Evolutionary conservation across 1,284 basidiomycete genomes (phyloP).

Genomic region (Ganoderma meredithae): DNA sequence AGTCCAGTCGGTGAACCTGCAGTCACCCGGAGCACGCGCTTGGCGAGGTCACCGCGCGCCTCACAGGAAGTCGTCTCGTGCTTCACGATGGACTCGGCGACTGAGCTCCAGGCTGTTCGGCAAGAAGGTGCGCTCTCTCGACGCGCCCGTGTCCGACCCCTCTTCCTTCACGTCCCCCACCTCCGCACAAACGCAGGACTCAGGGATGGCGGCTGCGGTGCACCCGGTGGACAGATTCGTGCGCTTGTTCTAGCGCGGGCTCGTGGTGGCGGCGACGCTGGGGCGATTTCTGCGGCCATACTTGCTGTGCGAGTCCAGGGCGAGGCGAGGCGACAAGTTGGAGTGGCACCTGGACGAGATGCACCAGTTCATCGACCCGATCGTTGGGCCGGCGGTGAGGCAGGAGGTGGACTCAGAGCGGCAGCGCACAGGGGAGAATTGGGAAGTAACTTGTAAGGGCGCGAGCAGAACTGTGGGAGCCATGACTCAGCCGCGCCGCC

Average conservation of each 20-base stretch:
- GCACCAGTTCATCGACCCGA: conserved; percentile 58
- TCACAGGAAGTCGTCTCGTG: conserved; percentile 47
- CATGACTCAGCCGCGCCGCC: no score
- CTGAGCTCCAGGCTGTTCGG: conserved; percentile 48
- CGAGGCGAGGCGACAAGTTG: conserved; percentile 48
- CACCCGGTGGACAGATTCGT: conserved; percentile 43
- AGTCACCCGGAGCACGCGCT: conserved; percentile 42
- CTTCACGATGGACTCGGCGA: conserved; percentile 49
- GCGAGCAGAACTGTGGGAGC: no score
- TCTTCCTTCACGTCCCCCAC: neutral
- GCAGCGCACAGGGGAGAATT: conserved; percentile 1
- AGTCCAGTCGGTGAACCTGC: no score
- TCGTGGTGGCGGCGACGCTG: conserved; percentile 48
- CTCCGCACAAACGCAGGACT: no score
- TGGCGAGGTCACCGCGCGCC: conserved; percentile 44
- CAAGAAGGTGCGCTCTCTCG: conserved; percentile 43
- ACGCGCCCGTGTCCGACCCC: conserved; percentile 36
- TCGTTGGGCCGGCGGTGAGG: conserved; percentile 53
- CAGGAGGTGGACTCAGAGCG: conserved; percentile 36
- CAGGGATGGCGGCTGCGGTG: neutral
- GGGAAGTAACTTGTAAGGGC: conserved; percentile 36
- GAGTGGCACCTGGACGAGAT: conserved; percentile 54
- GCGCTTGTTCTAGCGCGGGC: conserved; percentile 42
- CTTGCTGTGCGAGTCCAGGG: conserved; percentile 57
- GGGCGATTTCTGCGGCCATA: conserved; percentile 48